Evolutionary conservation across 1,139 yeast genomes (phyloP).

Genomic region (Lodderomyces theae): DNA sequence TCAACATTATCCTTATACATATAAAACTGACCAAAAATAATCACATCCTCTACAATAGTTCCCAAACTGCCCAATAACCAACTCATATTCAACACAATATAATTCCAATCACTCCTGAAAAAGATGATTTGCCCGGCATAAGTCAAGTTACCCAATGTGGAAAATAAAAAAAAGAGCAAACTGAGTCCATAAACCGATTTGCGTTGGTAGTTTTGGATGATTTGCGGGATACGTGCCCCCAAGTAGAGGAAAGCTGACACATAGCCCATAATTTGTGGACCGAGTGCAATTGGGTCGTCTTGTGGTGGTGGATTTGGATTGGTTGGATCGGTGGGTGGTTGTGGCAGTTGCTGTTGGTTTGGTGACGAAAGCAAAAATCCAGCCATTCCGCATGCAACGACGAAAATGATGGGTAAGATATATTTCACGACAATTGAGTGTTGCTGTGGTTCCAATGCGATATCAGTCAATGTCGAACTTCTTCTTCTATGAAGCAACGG

Average conservation of each 20-base stretch:
- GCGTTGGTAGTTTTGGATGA: slow-evolving; percentile 63
- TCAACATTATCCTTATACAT: slow-evolving; percentile 40
- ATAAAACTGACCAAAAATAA: slow-evolving; percentile 66
- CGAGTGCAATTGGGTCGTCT: slow-evolving; percentile 34
- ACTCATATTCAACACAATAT: slow-evolving; percentile 60
- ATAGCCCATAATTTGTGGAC: slow-evolving; percentile 73
- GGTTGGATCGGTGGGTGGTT: slow-evolving; percentile 10
- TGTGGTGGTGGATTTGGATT: background rate
- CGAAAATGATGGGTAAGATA: slow-evolving; percentile 60
- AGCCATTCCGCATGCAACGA: slow-evolving; percentile 61
- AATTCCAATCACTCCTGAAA: slow-evolving; percentile 59
- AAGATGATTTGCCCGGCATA: slow-evolving; percentile 74
- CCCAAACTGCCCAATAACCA: slow-evolving; percentile 78
- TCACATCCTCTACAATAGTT: slow-evolving; percentile 63
- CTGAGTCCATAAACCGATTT: slow-evolving; percentile 75
- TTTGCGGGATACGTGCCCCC: slow-evolving; percentile 80
- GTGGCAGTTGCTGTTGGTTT: slow-evolving; percentile 14
- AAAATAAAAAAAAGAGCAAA: slow-evolving; percentile 68
- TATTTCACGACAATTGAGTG: slow-evolving; percentile 51
- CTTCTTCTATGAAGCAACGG: slow-evolving; percentile 27
- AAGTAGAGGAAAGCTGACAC: slow-evolving; percentile 66
- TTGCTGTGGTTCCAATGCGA: slow-evolving; percentile 40
- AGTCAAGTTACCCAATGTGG: slow-evolving; percentile 72
- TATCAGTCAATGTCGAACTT: slow-evolving; percentile 44
- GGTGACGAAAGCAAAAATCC: slow-evolving; percentile 45